Base-by-base conservation (phyloP, 2,329 filamentous ascomycete genomes). In the Epichloe uncinata region DNA sequence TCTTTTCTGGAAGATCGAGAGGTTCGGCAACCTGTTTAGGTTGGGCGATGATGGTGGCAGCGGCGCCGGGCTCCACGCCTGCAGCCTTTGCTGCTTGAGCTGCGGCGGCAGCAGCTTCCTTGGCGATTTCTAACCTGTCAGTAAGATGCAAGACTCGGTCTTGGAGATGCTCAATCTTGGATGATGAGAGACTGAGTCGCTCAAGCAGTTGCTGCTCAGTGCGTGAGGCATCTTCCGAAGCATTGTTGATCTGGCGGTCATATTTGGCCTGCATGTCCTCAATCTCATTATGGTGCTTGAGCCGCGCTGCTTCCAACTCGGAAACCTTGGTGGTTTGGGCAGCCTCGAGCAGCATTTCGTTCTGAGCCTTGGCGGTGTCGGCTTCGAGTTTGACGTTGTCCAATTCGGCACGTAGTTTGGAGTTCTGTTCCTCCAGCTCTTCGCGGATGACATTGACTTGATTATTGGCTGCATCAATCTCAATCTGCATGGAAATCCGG, bases 71-170 rank as follows among this genome's bases (percentile, higher is more conserved):
- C 15, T 70, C 68, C 34, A 69, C 69, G 53, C 73, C 75, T 47
- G 73, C 74, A 18, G 72, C 73, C 63, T 81, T 81, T 41, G 84
- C 85, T 35, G 87, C 88, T 65, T 84, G 78, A 15, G 80, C 88
- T 15, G 90, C 91, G 37, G 89, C 88, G 53, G 81, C 81, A 9
- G 89, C 90, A 34, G 90, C 90, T 61, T 89, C 82, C 63, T 90
- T 90, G 22, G 91, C 84, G 57, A 97, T 85, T 58, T 94, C 84
- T 15, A 98, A 77, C 66, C 89, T 91, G 65, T 96, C 90, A 64
- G 96, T 88, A 1, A 97, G 74, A 58, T 94, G 85, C 4, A 77
- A 69, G 26, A 96, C 79, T 58, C 87, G 87, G 59, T 96, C 90
- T 63, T 94, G 84, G 20, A 94, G 78, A 63, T 94, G 85, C 58